Conservation (phyloP, 257 asterid species). For the Lavandula angustifolia region DNA sequence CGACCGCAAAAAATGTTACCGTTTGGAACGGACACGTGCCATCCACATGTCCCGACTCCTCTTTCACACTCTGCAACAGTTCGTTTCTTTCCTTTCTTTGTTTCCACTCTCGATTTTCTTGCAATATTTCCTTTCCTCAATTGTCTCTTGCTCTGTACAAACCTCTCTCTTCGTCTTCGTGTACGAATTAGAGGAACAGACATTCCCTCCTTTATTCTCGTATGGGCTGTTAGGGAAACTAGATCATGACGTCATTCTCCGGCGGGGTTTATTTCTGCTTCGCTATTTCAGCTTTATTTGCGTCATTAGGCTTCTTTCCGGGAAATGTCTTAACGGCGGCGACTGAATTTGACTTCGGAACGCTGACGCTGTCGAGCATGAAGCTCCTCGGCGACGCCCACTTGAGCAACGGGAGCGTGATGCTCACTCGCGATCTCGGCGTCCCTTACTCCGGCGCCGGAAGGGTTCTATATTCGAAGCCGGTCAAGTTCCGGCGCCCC, state of each 20-base stretch:
- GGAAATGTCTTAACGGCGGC: slow-evolving; percentile 20
- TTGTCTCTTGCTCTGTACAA: too few species aligned
- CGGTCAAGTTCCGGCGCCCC: slow-evolving; percentile 59
- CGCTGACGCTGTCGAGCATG: slow-evolving; percentile 55
- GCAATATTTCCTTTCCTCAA: not conserved
- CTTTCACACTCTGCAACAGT: slow-evolving; percentile 15
- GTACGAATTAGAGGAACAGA: not conserved
- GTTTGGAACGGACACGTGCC: slow-evolving; percentile 58
- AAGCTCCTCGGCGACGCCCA: slow-evolving; percentile 89
- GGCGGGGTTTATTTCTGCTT: slow-evolving; percentile 19
- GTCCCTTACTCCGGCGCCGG: slow-evolving; percentile 91
- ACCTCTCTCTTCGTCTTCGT: not conserved
- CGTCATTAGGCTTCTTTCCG: slow-evolving; percentile 24
- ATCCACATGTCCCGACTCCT: slow-evolving; percentile 49
- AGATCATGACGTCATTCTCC: slow-evolving; percentile 50
- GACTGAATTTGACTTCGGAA: slow-evolving; percentile 67
- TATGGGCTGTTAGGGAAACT: slow-evolving; percentile 40
- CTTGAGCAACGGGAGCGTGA: slow-evolving; percentile 65
- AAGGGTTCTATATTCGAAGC: slow-evolving; percentile 62
- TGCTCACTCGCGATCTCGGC: slow-evolving; percentile 65
- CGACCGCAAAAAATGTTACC: slow-evolving; percentile 51
- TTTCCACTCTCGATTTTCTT: not conserved
- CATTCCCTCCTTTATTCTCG: slow-evolving; percentile 12
- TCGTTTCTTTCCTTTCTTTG: slow-evolving; percentile 24
- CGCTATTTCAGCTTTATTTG: slow-evolving; percentile 10